A percentile compares a stretch with the other conserved stretches of the same genome.
Conservation (phyloP, 129 eudicot genomes). For the carrot (Daucus carota) region DH1_v3.0 NC_030386.2:40451501-40452000, state of each 20-base stretch:
- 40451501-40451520: conserved; percentile 16
- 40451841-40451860: conserved; percentile 45
- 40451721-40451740: not conserved
- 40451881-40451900: conserved; percentile 25
- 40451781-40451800: conserved; percentile 27
- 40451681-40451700: not conserved
- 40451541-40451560: conserved; percentile 50
- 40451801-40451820: conserved; percentile 42
- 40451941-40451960: not conserved
- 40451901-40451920: conserved; percentile 27
- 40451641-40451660: not conserved
- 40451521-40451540: conserved; percentile 51
- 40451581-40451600: conserved; percentile 32
- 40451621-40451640: conserved; percentile 9
- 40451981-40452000: not conserved
- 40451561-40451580: conserved; percentile 52
- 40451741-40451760: not conserved
- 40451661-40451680: conserved; percentile 19
- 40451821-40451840: conserved; percentile 44
- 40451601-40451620: conserved; percentile 7
- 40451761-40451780: not conserved
- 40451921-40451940: not conserved
- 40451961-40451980: not conserved
- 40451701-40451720: conserved; percentile 4
- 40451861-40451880: conserved; percentile 46